Evolutionary conservation across 331 rosid species (phyloP), one percentile per base, ranked within the genome.

Genomic region (Prunus yedoensis): DNA sequence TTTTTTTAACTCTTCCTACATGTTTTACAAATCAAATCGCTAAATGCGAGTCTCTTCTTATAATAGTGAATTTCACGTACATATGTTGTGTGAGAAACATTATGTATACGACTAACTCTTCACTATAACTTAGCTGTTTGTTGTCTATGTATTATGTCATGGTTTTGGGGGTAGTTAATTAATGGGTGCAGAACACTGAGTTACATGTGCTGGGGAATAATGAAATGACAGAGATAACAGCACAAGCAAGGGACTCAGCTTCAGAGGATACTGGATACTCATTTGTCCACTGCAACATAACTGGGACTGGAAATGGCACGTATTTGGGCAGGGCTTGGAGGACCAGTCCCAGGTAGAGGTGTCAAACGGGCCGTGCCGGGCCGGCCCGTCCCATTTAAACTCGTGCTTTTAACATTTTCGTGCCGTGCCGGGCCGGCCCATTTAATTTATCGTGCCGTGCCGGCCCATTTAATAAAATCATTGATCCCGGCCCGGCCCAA

Each of bases 311-410:
- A 1, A 38, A 0, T 0, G 80, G 74, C 23, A 63, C 96, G 1
- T 82, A 13, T 45, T 73, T 92, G 45, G 96, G 88, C 0, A 80
- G 93, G 73, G 86, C 93, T 2, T 92, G 97, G 92, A 82, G 46
- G 76, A 1, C 82, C 1, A 8, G 64, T 5, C 77, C n/a, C n/a
- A n/a, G n/a, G n/a, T n/a, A n/a, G n/a, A n/a, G n/a, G n/a, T n/a
- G n/a, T n/a, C n/a, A n/a, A n/a, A n/a, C n/a, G n/a, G n/a, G n/a
- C n/a, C n/a, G n/a, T n/a, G n/a, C n/a, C n/a, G n/a, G n/a, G n/a
- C n/a, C n/a, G n/a, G n/a, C n/a, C n/a, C n/a, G n/a, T n/a, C n/a
- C n/a, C n/a, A n/a, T n/a, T n/a, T n/a, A n/a, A n/a, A n/a, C n/a
- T n/a, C n/a, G n/a, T n/a, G n/a, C n/a, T n/a, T n/a, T n/a, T n/a